These are phyloP conservation scores for Narthecium ossifragum DNA, from an alignment of 106 monocot species.

Conservation along the genomic window DNA sequence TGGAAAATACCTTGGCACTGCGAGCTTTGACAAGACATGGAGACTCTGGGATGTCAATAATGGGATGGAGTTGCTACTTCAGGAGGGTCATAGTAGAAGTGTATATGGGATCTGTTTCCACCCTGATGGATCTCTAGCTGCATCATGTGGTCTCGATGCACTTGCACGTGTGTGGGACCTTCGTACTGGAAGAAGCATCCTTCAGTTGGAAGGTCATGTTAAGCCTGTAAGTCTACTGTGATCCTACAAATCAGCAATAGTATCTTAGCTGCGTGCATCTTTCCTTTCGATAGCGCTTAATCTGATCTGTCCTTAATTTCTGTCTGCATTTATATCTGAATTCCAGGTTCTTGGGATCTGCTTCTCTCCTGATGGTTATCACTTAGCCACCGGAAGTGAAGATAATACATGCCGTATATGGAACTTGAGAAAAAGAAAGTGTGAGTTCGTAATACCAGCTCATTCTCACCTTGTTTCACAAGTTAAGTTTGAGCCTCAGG, in stretches of 20 bases:
- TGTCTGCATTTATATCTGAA: neutral
- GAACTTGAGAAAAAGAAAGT: slow-evolving; percentile 92
- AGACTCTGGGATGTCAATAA: slow-evolving; percentile 89
- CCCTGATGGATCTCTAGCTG: slow-evolving; percentile 89
- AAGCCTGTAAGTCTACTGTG: slow-evolving; percentile 67
- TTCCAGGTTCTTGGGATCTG: slow-evolving; percentile 69
- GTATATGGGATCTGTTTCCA: slow-evolving; percentile 81
- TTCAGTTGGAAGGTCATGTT: slow-evolving; percentile 85
- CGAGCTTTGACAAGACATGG: slow-evolving; percentile 99
- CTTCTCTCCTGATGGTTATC: slow-evolving; percentile 94
- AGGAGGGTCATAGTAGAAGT: slow-evolving; percentile 94
- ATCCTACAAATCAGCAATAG: too few species aligned
- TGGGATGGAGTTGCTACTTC: slow-evolving; percentile 70
- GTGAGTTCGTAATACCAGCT: slow-evolving; percentile 78
- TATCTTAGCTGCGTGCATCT: too few species aligned
- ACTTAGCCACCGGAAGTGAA: slow-evolving; percentile 81
- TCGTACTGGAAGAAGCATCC: slow-evolving; percentile 88
- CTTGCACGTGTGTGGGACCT: slow-evolving; percentile 94
- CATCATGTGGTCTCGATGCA: slow-evolving; percentile 91
- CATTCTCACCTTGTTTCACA: slow-evolving; percentile 89
- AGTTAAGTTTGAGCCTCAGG: slow-evolving; percentile 94
- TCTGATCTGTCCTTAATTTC: too few species aligned
- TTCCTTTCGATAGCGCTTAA: too few species aligned
- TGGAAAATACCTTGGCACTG: slow-evolving; percentile 85
- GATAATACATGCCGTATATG: slow-evolving; percentile 90